Conservation (phyloP, 2,329 filamentous ascomycete genomes). For the Cladophialophora psammophila region DNA sequence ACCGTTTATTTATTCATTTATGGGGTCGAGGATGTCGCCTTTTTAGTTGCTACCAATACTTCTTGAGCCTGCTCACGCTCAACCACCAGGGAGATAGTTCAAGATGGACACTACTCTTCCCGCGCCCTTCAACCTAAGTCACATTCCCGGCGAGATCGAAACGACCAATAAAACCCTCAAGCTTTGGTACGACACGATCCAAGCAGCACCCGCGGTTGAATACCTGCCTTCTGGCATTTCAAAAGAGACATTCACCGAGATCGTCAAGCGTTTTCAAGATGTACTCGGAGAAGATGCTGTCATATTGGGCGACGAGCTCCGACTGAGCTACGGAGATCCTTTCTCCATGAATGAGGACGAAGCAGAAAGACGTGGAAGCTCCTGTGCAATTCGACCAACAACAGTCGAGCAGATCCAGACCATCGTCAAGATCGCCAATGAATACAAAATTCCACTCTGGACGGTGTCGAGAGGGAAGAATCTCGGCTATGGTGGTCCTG, state of each 20-base stretch:
- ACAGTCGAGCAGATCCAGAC: conserved; percentile 35
- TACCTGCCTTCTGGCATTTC: background rate
- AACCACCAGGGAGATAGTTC: background rate
- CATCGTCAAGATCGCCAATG: conserved; percentile 45
- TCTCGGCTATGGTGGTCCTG: conserved; percentile 58
- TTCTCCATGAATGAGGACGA: conserved; percentile 27
- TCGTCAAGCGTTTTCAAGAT: background rate
- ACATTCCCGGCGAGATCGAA: background rate
- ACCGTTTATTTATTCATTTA: background rate
- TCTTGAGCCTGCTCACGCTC: background rate
- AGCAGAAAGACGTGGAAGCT: background rate
- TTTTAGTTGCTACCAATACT: background rate
- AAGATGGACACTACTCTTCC: background rate
- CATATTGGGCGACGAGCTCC: background rate
- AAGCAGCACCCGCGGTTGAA: background rate
- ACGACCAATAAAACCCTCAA: background rate
- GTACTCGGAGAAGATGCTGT: background rate
- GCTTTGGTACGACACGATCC: background rate
- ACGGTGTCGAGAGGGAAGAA: conserved; percentile 53
- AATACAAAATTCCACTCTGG: conserved; percentile 46
- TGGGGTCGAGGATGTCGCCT: background rate
- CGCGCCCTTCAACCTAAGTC: background rate
- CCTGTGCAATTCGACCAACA: background rate
- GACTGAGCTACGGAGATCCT: background rate
- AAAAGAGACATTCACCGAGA: background rate